phyloP scores from a whole-genome alignment of 805 yeast species.

The Wilhelminamyces savonicus region DNA sequence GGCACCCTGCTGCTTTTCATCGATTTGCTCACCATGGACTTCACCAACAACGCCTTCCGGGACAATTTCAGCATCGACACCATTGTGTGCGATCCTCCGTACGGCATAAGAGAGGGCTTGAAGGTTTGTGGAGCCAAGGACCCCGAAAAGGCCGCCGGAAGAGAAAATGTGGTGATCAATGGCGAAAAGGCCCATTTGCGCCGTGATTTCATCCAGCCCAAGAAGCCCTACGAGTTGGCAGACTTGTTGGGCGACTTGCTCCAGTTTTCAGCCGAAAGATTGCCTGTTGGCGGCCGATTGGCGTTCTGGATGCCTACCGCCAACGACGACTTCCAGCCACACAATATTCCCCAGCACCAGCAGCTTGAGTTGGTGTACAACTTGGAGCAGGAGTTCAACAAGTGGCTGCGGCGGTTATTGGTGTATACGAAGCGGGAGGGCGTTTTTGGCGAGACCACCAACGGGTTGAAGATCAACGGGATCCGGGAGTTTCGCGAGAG shows the following conservation, averaged over 20 bases:
- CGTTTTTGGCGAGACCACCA: conserved; percentile 41
- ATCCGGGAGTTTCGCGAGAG: conserved; percentile 63
- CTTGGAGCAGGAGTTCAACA: conserved; percentile 82
- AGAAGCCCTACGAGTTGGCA: conserved; percentile 81
- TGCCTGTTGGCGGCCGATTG: conserved; percentile 71
- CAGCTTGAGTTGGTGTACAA: conserved; percentile 63
- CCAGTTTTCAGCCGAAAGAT: conserved; percentile 61
- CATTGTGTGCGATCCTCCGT: conserved; percentile 95
- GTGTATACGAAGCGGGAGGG: conserved; percentile 66
- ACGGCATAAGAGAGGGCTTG: conserved; percentile 93
- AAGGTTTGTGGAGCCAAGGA: conserved; percentile 82
- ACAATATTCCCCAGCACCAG: conserved; percentile 73
- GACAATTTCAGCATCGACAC: conserved; percentile 58
- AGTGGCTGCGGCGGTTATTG: conserved; percentile 85
- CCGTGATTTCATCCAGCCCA: conserved; percentile 85
- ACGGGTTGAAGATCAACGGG: conserved; percentile 39
- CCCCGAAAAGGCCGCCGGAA: conserved; percentile 62
- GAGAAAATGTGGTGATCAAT: conserved; percentile 67
- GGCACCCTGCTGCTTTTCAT: conserved; percentile 49
- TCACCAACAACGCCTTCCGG: conserved; percentile 83
- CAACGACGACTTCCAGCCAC: conserved; percentile 68
- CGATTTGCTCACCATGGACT: conserved; percentile 88
- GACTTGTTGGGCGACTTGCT: conserved; percentile 72
- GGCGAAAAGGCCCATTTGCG: conserved; percentile 74
- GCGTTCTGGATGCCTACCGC: conserved; percentile 99